Percentiles rank a stretch among this genome's conserved stretches.
Conservation (phyloP, 108 stramenopile species). For the Skeletonema potamos region DNA sequence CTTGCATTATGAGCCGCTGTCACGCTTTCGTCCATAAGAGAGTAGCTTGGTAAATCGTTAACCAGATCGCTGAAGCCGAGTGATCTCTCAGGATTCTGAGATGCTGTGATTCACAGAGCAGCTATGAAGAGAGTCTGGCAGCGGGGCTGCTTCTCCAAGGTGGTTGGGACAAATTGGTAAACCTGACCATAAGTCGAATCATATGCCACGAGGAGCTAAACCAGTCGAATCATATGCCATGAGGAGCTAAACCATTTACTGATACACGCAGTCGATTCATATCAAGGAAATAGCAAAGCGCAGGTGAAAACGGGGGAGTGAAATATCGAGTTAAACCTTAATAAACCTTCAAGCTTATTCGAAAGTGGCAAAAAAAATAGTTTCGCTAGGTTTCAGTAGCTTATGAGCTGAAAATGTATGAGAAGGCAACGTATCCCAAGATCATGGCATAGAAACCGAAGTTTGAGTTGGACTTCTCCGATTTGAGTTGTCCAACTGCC, state of each 20-base stretch:
- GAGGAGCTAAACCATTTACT: no score
- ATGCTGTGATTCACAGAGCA: constrained; percentile 62
- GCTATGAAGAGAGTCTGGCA: constrained; percentile 84
- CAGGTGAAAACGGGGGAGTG: neutral
- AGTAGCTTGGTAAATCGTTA: no score
- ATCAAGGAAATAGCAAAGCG: neutral
- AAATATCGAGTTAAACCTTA: no score
- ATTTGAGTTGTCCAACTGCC: constrained; percentile 77
- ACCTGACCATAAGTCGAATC: no score
- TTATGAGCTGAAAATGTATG: constrained; percentile 74
- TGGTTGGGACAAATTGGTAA: constrained; percentile 59
- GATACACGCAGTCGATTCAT: no score
- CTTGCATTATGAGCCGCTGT: no score
- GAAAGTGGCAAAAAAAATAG: neutral
- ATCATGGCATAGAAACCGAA: constrained; percentile 91
- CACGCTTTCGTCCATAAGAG: no score
- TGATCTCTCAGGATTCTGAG: constrained; percentile 3
- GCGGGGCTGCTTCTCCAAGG: constrained; percentile 72
- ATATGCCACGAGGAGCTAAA: no score
- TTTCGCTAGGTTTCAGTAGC: neutral
- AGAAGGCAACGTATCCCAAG: constrained; percentile 87
- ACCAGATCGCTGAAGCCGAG: no score
- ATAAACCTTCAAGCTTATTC: no score
- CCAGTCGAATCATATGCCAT: no score
- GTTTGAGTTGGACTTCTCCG: constrained; percentile 60